These are phyloP conservation scores for Globisporangium spiculum DNA, from an alignment of 352 stramenopile species.

Conservation along the genomic window DNA sequence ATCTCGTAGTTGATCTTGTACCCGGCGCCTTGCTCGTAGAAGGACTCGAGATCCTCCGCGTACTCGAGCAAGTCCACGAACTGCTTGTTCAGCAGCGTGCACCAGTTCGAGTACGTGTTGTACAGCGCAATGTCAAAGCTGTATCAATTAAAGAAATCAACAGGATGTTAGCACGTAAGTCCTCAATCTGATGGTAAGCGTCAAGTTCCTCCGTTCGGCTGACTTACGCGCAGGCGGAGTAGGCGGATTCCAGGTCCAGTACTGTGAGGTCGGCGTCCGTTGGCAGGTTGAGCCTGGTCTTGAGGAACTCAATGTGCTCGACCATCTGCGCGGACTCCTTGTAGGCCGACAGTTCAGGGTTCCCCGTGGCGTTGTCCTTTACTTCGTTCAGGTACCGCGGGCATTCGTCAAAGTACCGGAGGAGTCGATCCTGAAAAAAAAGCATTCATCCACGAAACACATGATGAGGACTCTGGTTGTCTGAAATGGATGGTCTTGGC, in stretches of 20 bases:
- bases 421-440: conserved; percentile 32
- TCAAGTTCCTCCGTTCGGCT: no score
- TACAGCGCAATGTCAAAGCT: conserved; percentile 54
- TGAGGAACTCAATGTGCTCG: conserved; percentile 21
- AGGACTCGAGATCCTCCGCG: conserved; percentile 40
- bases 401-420: conserved; percentile 66
- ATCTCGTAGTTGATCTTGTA: conserved; percentile 57
- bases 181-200: no score
- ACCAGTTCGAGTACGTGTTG: conserved; percentile 36
- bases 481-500: background rate
- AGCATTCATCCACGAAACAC: background rate
- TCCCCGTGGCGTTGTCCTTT: conserved; percentile 34
- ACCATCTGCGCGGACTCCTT: conserved; percentile 26
- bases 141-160: background rate
- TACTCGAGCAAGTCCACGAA: conserved; percentile 39
- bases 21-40: conserved; percentile 41
- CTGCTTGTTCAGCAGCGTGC: conserved; percentile 30
- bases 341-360: conserved; percentile 29
- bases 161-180: background rate
- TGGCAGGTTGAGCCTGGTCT: conserved; percentile 15
- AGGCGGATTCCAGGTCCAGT: conserved; percentile 32
- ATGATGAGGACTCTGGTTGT: background rate
- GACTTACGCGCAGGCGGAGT: conserved; percentile 45
- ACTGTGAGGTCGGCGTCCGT: conserved; percentile 20
- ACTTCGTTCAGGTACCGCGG: conserved; percentile 47